These are phyloP conservation scores for Crepidotus variabilis DNA, from an alignment of 768 basidiomycete species.

Conservation along the genomic window DNA sequence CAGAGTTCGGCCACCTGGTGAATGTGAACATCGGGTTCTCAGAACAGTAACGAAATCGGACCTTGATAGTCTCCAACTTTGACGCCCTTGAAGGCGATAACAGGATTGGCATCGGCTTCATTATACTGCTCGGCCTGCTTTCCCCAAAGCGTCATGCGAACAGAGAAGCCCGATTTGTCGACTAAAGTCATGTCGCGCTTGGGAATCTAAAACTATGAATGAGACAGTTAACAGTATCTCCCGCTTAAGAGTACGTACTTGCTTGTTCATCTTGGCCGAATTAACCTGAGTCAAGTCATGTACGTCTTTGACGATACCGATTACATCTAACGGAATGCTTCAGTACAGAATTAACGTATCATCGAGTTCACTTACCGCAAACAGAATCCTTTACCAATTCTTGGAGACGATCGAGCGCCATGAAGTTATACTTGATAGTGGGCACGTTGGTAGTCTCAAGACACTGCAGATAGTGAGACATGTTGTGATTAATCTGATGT, in stretches of 20 bases:
- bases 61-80: conserved; percentile 92
- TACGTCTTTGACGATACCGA: conserved; percentile 82
- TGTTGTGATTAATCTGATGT: too few relatives aligned
- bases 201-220: conserved; percentile 46
- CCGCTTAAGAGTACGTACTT: conserved; percentile 34
- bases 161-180: conserved; percentile 73
- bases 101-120: conserved; percentile 48
- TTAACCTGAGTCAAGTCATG: conserved; percentile 66
- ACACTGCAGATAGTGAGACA: conserved; percentile 46
- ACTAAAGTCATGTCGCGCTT: conserved; percentile 91
- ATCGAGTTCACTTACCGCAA: conserved; percentile 58
- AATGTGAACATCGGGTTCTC: conserved; percentile 4
- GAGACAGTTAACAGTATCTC: not conserved
- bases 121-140: conserved; percentile 84
- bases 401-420: conserved; percentile 58
- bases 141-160: conserved; percentile 92
- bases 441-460: conserved; percentile 75
- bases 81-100: conserved; percentile 92
- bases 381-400: conserved; percentile 72
- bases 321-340: conserved; percentile 58
- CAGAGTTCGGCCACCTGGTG: conserved; percentile 64
- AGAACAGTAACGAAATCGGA: conserved; percentile 16
- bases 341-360: conserved; percentile 6
- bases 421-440: conserved; percentile 80
- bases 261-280: conserved; percentile 69